phyloP scores from a whole-genome alignment of 2,329 filamentous ascomycete species.

The Clonostachys byssicola region DNA sequence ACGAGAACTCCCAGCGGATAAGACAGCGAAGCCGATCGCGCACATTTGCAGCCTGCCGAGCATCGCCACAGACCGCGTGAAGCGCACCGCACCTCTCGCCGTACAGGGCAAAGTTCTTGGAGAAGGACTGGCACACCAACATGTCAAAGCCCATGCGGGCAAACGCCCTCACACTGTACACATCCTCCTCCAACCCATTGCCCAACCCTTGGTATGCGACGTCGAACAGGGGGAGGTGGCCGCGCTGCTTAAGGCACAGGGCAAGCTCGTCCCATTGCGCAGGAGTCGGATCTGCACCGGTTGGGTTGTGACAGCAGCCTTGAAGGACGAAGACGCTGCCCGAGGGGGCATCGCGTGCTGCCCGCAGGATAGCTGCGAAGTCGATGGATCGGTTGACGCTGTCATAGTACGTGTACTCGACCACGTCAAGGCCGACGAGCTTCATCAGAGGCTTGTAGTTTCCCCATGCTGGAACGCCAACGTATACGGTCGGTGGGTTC shows the following conservation, averaged over 20 bases:
- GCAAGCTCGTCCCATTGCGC: constrained; percentile 25
- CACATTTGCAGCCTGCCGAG: background rate
- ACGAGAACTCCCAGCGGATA: background rate
- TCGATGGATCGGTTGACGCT: constrained; percentile 13
- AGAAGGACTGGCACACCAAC: constrained; percentile 24
- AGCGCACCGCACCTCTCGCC: constrained; percentile 23
- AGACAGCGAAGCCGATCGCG: background rate
- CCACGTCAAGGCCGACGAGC: constrained; percentile 10
- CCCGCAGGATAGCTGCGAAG: constrained; percentile 16
- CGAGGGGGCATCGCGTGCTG: constrained; percentile 7
- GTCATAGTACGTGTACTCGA: constrained; percentile 23
- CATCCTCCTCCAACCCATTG: constrained; percentile 23
- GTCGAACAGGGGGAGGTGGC: constrained; percentile 26
- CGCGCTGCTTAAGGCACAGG: background rate
- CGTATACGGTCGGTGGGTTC: constrained; percentile 16
- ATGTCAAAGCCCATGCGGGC: constrained; percentile 7
- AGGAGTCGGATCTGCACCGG: constrained; percentile 22
- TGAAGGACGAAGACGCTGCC: constrained; percentile 27
- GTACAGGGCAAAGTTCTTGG: constrained; percentile 30
- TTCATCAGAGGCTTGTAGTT: constrained; percentile 35
- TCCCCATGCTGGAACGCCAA: constrained; percentile 34
- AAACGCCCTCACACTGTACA: constrained; percentile 23
- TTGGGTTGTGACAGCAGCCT: constrained; percentile 31
- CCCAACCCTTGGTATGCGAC: constrained; percentile 31
- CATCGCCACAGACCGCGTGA: constrained; percentile 5